Evolutionary conservation across 495 filamentous ascomycete species (phyloP).

Genomic region (Achaetomiella virescens): DNA sequence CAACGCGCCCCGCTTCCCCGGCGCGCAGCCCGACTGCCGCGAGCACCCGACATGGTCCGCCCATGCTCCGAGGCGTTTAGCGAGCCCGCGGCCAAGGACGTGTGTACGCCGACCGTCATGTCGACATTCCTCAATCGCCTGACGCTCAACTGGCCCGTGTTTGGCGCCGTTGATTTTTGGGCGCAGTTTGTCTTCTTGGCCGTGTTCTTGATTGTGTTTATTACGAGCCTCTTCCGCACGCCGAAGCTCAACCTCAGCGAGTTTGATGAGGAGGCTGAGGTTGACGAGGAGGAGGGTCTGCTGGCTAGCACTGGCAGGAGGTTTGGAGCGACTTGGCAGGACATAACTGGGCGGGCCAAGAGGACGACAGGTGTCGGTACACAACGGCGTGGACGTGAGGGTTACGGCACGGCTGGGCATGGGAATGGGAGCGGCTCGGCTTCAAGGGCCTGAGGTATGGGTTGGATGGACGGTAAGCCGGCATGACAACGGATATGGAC

Average conservation of each 20-base stretch:
- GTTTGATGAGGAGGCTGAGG: slow-evolving; percentile 82
- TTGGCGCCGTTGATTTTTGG: slow-evolving; percentile 92
- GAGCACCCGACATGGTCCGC: slow-evolving; percentile 62
- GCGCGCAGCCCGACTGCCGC: slow-evolving; percentile 70
- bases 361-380: not conserved
- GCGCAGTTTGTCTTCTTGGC: slow-evolving; percentile 86
- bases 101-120: slow-evolving; percentile 86
- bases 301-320: slow-evolving; percentile 73
- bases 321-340: slow-evolving; percentile 81
- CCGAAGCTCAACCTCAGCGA: slow-evolving; percentile 68
- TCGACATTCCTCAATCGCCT: slow-evolving; percentile 90
- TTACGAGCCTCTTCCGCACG: slow-evolving; percentile 70
- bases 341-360: slow-evolving; percentile 56
- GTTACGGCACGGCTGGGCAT: slow-evolving; percentile 11
- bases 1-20: slow-evolving; percentile 47
- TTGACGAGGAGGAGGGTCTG: slow-evolving; percentile 90
- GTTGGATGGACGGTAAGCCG: not conserved
- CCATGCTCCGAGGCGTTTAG: slow-evolving; percentile 71
- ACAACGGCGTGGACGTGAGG: slow-evolving; percentile 5
- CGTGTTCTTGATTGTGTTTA: slow-evolving; percentile 70
- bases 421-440: slow-evolving; percentile 10
- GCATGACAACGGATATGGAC: not conserved
- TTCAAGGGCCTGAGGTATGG: not conserved
- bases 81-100: slow-evolving; percentile 54
- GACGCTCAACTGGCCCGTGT: slow-evolving; percentile 92